Evolutionary conservation across 2,329 filamentous ascomycete genomes (phyloP).

Genomic region (Hypoxylon sp.): DNA sequence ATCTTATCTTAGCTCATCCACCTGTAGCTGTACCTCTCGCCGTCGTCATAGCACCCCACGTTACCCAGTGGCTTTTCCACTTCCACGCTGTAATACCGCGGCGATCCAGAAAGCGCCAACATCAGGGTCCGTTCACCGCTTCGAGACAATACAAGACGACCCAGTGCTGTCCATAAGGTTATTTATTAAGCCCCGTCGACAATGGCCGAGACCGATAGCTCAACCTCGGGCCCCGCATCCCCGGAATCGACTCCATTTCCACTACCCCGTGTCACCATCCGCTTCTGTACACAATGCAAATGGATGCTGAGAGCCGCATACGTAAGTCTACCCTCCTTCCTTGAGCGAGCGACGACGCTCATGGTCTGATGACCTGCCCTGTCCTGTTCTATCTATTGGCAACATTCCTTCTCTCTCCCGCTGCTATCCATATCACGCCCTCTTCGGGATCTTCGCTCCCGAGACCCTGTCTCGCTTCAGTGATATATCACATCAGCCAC

Average conservation of each 20-base stretch:
- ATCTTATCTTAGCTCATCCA: slow-evolving; percentile 28
- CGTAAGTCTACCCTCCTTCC: slow-evolving; percentile 65
- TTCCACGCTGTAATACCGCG: slow-evolving; percentile 1
- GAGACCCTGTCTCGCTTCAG: slow-evolving; percentile 20
- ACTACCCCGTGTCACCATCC: slow-evolving; percentile 85
- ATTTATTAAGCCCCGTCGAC: slow-evolving; percentile 18
- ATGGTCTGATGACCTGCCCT: not conserved
- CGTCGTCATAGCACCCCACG: slow-evolving; percentile 31
- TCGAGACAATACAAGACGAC: slow-evolving; percentile 2
- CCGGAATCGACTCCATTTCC: slow-evolving; percentile 51
- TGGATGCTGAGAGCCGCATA: slow-evolving; percentile 92
- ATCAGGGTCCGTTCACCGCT: not conserved
- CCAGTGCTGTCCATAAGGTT: not conserved
- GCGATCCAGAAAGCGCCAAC: slow-evolving; percentile 8
- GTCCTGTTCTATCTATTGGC: slow-evolving; percentile 3
- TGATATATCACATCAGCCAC: slow-evolving; percentile 27
- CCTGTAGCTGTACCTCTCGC: not conserved
- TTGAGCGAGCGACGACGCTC: not conserved
- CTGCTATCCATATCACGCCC: not conserved
- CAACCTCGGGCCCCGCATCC: slow-evolving; percentile 40
- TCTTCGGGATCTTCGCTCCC: slow-evolving; percentile 5
- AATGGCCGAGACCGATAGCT: slow-evolving; percentile 48
- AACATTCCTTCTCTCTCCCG: not conserved
- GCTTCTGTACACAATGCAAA: slow-evolving; percentile 93
- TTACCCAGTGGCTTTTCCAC: slow-evolving; percentile 4